Conservation (phyloP, 768 basidiomycete species). For the Cubamyces sp. region DNA sequence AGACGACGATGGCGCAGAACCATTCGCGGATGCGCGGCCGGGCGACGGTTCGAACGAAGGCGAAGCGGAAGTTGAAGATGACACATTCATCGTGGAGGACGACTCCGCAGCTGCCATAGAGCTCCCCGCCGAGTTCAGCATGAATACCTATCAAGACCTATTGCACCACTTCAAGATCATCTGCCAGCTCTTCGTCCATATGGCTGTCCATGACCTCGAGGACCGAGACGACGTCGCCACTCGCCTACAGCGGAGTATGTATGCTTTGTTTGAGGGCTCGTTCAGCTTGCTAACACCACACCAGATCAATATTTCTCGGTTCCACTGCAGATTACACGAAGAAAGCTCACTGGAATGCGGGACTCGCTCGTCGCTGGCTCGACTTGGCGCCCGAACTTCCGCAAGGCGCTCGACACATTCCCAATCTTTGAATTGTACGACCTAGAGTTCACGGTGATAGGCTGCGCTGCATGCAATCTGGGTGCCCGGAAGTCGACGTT, state of each 20-base stretch:
- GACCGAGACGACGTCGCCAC: conserved; percentile 57
- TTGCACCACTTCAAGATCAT: conserved; percentile 84
- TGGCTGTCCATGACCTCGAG: conserved; percentile 62
- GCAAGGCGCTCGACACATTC: conserved; percentile 61
- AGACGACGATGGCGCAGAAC: conserved; percentile 29
- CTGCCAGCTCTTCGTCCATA: conserved; percentile 85
- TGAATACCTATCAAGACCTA: conserved; percentile 76
- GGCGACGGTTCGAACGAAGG: conserved; percentile 30
- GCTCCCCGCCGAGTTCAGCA: conserved; percentile 81
- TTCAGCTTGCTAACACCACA: not conserved
- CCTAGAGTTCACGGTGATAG: conserved; percentile 59
- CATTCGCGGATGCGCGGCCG: conserved; percentile 30
- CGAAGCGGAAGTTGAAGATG: conserved; percentile 35
- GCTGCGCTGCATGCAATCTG: conserved; percentile 85
- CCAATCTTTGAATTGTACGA: conserved; percentile 61
- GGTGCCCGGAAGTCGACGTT: conserved; percentile 70
- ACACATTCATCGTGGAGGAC: conserved; percentile 72
- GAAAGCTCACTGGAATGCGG: conserved; percentile 69
- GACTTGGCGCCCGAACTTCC: conserved; percentile 78
- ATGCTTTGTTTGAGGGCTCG: not conserved
- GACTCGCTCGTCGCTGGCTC: conserved; percentile 86
- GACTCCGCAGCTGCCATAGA: conserved; percentile 41
- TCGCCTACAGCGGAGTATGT: conserved; percentile 55
- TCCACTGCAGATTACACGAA: conserved; percentile 65
- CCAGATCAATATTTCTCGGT: conserved; percentile 72